Evolutionary conservation across 768 basidiomycete species (phyloP).

Genomic region (Coprinopsis cinerea): DNA sequence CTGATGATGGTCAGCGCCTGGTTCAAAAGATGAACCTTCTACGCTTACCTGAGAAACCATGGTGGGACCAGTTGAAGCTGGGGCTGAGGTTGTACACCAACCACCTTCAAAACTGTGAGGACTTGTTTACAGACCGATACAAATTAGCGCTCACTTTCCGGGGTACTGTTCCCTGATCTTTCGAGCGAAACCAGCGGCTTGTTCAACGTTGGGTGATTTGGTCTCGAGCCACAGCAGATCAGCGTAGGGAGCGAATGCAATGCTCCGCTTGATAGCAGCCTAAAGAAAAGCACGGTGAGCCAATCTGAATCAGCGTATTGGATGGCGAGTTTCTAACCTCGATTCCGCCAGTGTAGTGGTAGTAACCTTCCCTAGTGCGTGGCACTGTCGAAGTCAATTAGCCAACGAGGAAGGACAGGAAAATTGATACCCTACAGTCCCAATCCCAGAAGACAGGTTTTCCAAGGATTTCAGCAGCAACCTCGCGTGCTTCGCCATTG

Average conservation of each 20-base stretch:
- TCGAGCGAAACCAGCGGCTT: slow-evolving; percentile 74
- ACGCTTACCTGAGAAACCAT: slow-evolving; percentile 63
- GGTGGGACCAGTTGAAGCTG: slow-evolving; percentile 87
- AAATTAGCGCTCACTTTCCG: slow-evolving; percentile 46
- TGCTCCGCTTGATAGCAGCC: slow-evolving; percentile 76
- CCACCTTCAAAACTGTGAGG: slow-evolving; percentile 50
- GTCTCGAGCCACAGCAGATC: slow-evolving; percentile 95
- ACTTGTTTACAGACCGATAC: slow-evolving; percentile 5
- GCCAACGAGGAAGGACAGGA: background rate
- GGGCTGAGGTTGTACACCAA: slow-evolving; percentile 93
- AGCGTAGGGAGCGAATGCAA: slow-evolving; percentile 78
- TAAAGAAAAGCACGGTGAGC: slow-evolving; percentile 17
- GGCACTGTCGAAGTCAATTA: slow-evolving; percentile 46
- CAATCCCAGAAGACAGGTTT: slow-evolving; percentile 81
- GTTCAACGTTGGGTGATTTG: slow-evolving; percentile 75
- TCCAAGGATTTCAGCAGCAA: slow-evolving; percentile 73
- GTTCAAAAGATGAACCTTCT: background rate
- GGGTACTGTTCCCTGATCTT: slow-evolving; percentile 69
- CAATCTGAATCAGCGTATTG: background rate
- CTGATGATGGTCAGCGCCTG: slow-evolving; percentile 26
- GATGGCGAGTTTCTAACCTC: slow-evolving; percentile 40
- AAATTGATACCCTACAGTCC: slow-evolving; percentile 53
- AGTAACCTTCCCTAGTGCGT: slow-evolving; percentile 86
- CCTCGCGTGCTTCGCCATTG: slow-evolving; percentile 60
- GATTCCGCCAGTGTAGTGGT: slow-evolving; percentile 79